A percentile compares a stretch with the other conserved stretches of the same genome.
phyloP scores from a whole-genome alignment of 352 stramenopile species.

The Thalassiosira hispida region DNA sequence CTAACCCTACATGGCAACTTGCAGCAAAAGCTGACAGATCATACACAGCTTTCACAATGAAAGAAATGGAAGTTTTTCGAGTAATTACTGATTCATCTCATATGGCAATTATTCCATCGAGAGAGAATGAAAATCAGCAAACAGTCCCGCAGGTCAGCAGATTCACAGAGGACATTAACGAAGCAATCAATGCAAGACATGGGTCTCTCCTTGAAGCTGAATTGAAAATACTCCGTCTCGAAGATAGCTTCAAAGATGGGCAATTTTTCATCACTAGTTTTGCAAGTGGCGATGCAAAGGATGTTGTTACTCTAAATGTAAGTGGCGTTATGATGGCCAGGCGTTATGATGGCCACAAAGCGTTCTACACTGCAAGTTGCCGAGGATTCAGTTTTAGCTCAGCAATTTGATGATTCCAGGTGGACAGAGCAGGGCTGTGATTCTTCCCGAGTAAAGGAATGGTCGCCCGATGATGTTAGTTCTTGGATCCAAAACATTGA shows the following conservation, averaged over 20 bases:
- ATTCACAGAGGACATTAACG: conserved; percentile 33
- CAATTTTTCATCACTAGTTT: conserved; percentile 14
- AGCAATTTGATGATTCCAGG: conserved; percentile 20
- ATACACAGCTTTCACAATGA: conserved; percentile 7
- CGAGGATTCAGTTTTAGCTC: conserved; percentile 30
- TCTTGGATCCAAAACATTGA: neutral
- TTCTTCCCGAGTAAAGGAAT: neutral
- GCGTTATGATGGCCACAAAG: conserved; percentile 30
- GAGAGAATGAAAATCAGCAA: neutral
- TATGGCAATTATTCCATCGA: neutral
- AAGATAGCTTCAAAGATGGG: conserved; percentile 39
- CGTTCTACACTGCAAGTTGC: conserved; percentile 21
- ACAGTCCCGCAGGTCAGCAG: neutral
- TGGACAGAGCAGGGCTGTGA: neutral
- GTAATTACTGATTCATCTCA: neutral
- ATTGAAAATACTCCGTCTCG: conserved; percentile 18
- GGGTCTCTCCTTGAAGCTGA: conserved; percentile 18
- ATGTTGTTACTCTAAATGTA: conserved; percentile 50
- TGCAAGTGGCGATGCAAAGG: neutral
- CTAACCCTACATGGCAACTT: neutral
- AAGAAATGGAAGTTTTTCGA: conserved; percentile 42
- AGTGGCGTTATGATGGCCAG: conserved; percentile 46
- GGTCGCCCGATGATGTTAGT: neutral
- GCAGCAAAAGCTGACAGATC: too few relatives aligned
- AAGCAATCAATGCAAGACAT: conserved; percentile 31